Evolutionary conservation across 441 rosid genomes (phyloP).

Genomic region (Euphorbia celastroides): DNA sequence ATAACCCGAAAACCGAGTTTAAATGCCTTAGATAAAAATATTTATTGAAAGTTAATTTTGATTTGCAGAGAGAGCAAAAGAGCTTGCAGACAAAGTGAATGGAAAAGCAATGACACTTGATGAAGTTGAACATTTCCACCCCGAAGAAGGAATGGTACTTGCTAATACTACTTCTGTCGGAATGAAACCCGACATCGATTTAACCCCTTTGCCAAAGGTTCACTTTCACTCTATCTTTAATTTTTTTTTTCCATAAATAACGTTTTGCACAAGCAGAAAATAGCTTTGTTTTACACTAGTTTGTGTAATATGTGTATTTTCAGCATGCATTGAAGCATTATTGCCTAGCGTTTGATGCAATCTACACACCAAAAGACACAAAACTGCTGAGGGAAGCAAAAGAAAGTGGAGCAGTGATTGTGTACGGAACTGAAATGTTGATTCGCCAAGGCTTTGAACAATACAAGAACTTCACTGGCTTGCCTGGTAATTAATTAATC

Average conservation of each 20-base stretch:
- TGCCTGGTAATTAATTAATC: constrained; percentile 29
- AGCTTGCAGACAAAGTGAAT: constrained; percentile 37
- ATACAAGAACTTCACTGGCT: constrained; percentile 45
- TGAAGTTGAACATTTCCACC: constrained; percentile 38
- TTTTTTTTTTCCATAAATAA: too few relatives aligned
- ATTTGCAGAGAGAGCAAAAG: constrained; percentile 35
- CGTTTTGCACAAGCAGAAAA: too few relatives aligned
- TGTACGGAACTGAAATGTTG: constrained; percentile 47
- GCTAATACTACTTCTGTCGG: constrained; percentile 53
- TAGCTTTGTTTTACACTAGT: too few relatives aligned
- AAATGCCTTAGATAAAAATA: too few relatives aligned
- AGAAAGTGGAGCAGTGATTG: constrained; percentile 39
- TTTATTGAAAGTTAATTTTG: too few relatives aligned
- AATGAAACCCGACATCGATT: constrained; percentile 42
- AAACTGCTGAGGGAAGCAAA: constrained; percentile 38
- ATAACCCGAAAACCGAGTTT: too few relatives aligned
- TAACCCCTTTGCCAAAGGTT: constrained; percentile 46
- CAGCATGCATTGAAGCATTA: constrained; percentile 39
- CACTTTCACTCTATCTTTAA: too few relatives aligned
- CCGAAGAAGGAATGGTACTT: constrained; percentile 52
- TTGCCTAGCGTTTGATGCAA: constrained; percentile 40
- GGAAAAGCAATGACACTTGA: constrained; percentile 43
- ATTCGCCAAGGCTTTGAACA: constrained; percentile 53
- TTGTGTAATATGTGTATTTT: too few relatives aligned
- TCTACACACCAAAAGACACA: constrained; percentile 49